Conservation (phyloP, 225 moss, liverwort and hornwort species). For the Physcomitrium patens region DNA sequence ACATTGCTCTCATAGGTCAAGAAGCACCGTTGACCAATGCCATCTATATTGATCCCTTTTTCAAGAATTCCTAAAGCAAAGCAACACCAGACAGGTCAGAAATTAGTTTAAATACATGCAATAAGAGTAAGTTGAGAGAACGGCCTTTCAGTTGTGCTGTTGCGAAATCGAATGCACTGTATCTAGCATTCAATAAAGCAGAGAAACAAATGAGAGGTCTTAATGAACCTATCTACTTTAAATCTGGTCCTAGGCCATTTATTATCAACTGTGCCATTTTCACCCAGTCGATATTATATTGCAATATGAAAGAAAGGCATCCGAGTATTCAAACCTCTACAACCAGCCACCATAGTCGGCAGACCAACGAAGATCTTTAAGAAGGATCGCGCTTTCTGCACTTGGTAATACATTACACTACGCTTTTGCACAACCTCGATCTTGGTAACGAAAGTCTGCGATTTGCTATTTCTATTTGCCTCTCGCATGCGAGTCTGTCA, state of each 20-base stretch:
- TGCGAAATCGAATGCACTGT: background rate
- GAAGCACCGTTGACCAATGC: slow-evolving; percentile 75
- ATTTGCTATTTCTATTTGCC: slow-evolving; percentile 71
- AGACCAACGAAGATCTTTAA: slow-evolving; percentile 81
- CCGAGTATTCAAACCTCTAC: slow-evolving; percentile 62
- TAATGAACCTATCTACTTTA: background rate
- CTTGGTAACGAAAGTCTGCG: slow-evolving; percentile 76
- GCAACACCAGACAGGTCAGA: slow-evolving; percentile 20
- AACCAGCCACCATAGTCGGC: slow-evolving; percentile 93
- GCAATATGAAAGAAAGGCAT: background rate
- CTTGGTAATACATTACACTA: slow-evolving; percentile 96
- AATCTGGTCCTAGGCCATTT: background rate
- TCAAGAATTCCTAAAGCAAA: slow-evolving; percentile 79
- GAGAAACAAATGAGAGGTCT: slow-evolving; percentile 11
- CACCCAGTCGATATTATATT: no score
- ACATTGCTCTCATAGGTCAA: slow-evolving; percentile 98
- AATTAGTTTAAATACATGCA: background rate
- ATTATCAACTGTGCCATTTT: no score
- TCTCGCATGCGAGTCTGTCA: slow-evolving; percentile 86
- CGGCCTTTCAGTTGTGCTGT: no score
- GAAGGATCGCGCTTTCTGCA: slow-evolving; percentile 75
- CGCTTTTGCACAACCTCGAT: slow-evolving; percentile 87
- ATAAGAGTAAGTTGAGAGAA: background rate
- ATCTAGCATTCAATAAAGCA: background rate
- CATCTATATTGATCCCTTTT: slow-evolving; percentile 85